Evolutionary conservation across 768 basidiomycete genomes (phyloP), one percentile per base, ranked within the genome.

Genomic region (Mycena rosella): DNA sequence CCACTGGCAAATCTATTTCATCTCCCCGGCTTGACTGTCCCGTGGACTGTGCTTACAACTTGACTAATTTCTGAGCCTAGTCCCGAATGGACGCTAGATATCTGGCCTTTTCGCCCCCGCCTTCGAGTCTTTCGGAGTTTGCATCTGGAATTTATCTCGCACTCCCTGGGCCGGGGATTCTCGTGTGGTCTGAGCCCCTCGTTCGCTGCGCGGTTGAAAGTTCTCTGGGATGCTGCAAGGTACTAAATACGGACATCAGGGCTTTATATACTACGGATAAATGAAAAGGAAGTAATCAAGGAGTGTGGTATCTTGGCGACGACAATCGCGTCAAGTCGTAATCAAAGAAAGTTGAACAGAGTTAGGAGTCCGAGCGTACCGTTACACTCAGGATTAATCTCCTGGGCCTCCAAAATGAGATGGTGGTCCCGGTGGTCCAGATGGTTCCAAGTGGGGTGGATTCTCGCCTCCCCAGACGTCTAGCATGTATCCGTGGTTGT

Each of bases 311-410:
- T 53, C 52, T 53, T 53, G 52, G 52, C 52, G 52, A 36, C 52
- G 29, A 51, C 49, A 51, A 51, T 51, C 49, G 49, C 49, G 49
- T 53, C 52, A 53, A 53, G 52, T 53, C 52, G 32, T 53, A 53
- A 36, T 53, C 52, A 36, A 53, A 53, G 52, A 53, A 53, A 34
- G 52, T 53, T 53, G 52, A 53, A 53, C 52, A 53, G 52, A 53
- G 52, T 53, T 53, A 36, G 52, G 52, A 53, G 52, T 53, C 52
- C 52, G 32, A 36, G 52, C 32, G 52, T 53, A 53, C 52, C 52
- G 52, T 53, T 53, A 53, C 52, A 53, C 52, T 53, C 52, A 53
- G 52, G 52, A 53, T 36, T 53, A 53, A 53, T 53, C 52, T 53
- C 52, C 52, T 53, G 52, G 30, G 52, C 52, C 52, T 53, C 52